These are phyloP conservation scores for Talaromyces amestolkiae DNA, from an alignment of 2,329 filamentous ascomycete genomes.

Conservation along the genomic window DNA sequence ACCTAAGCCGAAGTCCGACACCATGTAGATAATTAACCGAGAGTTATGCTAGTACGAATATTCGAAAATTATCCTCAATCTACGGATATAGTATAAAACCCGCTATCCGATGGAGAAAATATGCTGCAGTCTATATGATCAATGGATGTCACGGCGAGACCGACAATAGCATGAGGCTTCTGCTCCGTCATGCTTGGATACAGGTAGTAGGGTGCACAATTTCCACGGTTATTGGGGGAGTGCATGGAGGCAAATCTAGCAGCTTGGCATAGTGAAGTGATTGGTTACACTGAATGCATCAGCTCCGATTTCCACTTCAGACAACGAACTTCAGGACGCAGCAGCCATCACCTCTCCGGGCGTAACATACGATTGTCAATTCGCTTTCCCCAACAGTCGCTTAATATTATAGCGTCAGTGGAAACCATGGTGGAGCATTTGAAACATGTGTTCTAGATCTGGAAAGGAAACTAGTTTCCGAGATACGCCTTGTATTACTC, in stretches of 20 bases:
- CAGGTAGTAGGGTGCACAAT: neutral
- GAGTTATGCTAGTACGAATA: neutral
- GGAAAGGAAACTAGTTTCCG: neutral
- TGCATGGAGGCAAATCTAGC: neutral
- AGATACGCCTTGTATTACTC: neutral
- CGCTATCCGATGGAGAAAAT: neutral
- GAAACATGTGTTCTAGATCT: neutral
- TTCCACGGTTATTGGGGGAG: neutral
- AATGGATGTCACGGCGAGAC: constrained; percentile 7
- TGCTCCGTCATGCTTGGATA: neutral
- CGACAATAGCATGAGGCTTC: neutral
- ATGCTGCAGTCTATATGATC: constrained; percentile 4
- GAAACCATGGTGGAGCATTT: neutral
- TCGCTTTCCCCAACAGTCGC: neutral
- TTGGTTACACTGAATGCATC: neutral
- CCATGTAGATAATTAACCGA: neutral
- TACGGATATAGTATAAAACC: neutral
- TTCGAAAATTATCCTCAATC: constrained; percentile 1
- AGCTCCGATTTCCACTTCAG: neutral
- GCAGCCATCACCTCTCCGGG: neutral
- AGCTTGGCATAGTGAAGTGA: neutral
- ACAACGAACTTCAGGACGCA: neutral
- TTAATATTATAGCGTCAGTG: neutral
- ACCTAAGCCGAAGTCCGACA: neutral
- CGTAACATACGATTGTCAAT: neutral